phyloP scores from a whole-genome alignment of 371 early-diverging fungal species.

The Mortierella sp. region DNA sequence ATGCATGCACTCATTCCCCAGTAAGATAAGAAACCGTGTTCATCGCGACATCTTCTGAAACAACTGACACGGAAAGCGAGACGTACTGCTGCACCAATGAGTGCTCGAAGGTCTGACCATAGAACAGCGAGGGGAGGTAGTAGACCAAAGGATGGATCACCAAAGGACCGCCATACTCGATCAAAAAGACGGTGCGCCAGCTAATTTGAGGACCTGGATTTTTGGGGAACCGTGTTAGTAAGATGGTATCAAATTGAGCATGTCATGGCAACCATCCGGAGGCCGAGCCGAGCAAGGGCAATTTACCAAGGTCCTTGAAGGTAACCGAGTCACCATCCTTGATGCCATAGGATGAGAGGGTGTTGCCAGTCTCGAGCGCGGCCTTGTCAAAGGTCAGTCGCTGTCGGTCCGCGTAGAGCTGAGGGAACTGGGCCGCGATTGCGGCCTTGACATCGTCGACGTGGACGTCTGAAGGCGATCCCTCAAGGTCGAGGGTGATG shows the following conservation, averaged over 20 bases:
- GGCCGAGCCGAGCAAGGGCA: too few relatives aligned
- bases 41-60: too few relatives aligned
- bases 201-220: slow-evolving; percentile 88
- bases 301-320: slow-evolving; percentile 85
- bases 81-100: slow-evolving; percentile 73
- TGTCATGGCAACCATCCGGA: too few relatives aligned
- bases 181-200: slow-evolving; percentile 94
- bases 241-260: not conserved
- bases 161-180: slow-evolving; percentile 95
- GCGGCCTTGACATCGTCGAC: slow-evolving; percentile 74
- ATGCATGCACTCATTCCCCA: too few relatives aligned
- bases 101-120: slow-evolving; percentile 73
- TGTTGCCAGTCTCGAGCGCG: slow-evolving; percentile 64
- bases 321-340: slow-evolving; percentile 70
- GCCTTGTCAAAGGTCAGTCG: slow-evolving; percentile 71
- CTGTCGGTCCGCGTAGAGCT: slow-evolving; percentile 80
- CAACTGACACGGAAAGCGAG: too few relatives aligned
- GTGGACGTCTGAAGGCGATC: slow-evolving; percentile 61
- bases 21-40: too few relatives aligned
- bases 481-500: slow-evolving; percentile 68
- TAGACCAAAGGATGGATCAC: slow-evolving; percentile 89
- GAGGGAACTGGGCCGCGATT: slow-evolving; percentile 68
- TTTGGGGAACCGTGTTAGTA: not conserved
- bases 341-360: slow-evolving; percentile 67
- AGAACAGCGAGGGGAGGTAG: slow-evolving; percentile 72